Evolutionary conservation across 352 stramenopile species (phyloP), one percentile per base, ranked within the genome.

Genomic region (Pythium scleroteichum): DNA sequence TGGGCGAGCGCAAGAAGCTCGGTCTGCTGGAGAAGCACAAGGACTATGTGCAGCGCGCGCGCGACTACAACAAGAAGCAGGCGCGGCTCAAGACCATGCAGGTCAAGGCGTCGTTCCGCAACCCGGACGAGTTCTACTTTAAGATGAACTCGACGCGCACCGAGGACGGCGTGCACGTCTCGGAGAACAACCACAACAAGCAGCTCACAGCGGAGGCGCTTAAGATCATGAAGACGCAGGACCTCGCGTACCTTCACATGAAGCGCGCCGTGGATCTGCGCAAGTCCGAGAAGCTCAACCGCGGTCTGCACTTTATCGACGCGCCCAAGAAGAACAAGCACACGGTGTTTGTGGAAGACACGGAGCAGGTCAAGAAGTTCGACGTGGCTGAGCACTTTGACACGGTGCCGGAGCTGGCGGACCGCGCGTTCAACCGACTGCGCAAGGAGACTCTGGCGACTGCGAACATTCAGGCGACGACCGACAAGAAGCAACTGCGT

Each of bases 121-220:
- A 99, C 71, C 96, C 97, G 13, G 97, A 99, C 76, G 97, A 99
- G 83, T 99, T 99, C 75, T 99, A 99, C 77, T 98, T 98, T 75
- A 87, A 83, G 22, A 99, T 99, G 97, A 80, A 96, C 49, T 85
- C 78, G 40, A 72, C 76, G 6, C 68, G 85, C 65, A 97, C 90
- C 8, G 76, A 90, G 48, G 67, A 65, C n/a, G 84, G 84, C 48
- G 74, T 92, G 27, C 83, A 94, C 70, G 61, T 90, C 24, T 90
- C 82, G n/a, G 78, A 75, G 29, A 84, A 89, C 51, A 93, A 93
- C 64, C 79, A 89, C 53, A 20, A 67, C 44, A 44, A 84, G 38
- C 63, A 80, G 23, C 57, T 98, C 35, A 76, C 82, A 8, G 64
- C 76, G 13, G 88, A 98, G 49, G 79, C 85, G 41, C 73, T 98